Evolutionary conservation across 2,329 filamentous ascomycete genomes (phyloP).

Genomic region (Paramyrothecium sp.): DNA sequence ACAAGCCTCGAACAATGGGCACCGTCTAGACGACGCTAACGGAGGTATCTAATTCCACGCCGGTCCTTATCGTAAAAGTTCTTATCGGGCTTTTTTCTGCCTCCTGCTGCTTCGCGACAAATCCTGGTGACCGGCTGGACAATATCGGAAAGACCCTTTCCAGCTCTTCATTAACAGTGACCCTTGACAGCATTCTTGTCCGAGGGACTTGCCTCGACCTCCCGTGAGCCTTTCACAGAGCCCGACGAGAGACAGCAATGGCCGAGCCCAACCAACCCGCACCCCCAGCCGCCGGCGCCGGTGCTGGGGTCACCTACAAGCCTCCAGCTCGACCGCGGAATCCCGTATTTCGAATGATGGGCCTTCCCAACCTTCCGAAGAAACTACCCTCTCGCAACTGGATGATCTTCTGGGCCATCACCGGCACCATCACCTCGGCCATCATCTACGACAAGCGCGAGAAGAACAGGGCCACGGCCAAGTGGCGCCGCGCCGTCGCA

Average conservation of each 20-base stretch:
- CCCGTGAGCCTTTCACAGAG: background rate
- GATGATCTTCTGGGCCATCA: slow-evolving; percentile 89
- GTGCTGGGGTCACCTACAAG: slow-evolving; percentile 21
- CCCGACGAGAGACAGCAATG: slow-evolving; percentile 12
- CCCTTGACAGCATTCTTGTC: background rate
- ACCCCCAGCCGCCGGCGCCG: slow-evolving; percentile 22
- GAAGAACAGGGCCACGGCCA: slow-evolving; percentile 79
- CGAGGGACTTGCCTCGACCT: background rate
- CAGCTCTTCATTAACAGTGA: background rate
- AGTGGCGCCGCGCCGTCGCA: slow-evolving; percentile 83
- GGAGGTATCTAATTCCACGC: slow-evolving; percentile 1
- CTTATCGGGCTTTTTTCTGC: slow-evolving; percentile 1
- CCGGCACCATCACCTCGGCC: slow-evolving; percentile 73
- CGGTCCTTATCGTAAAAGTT: slow-evolving; percentile 16
- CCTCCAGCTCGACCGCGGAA: slow-evolving; percentile 53
- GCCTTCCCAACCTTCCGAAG: slow-evolving; percentile 78
- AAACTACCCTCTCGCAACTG: slow-evolving; percentile 94
- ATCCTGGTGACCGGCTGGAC: background rate
- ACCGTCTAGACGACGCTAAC: too few species aligned
- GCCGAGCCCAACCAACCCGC: slow-evolving; percentile 17
- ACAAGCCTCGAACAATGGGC: too few species aligned
- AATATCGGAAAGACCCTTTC: background rate
- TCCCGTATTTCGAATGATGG: slow-evolving; percentile 75
- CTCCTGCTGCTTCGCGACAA: background rate
- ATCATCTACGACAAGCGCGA: slow-evolving; percentile 91